These are phyloP conservation scores for Yamadazyma diddensiae DNA, from an alignment of 1,139 yeast genomes.

Conservation along the genomic window DNA sequence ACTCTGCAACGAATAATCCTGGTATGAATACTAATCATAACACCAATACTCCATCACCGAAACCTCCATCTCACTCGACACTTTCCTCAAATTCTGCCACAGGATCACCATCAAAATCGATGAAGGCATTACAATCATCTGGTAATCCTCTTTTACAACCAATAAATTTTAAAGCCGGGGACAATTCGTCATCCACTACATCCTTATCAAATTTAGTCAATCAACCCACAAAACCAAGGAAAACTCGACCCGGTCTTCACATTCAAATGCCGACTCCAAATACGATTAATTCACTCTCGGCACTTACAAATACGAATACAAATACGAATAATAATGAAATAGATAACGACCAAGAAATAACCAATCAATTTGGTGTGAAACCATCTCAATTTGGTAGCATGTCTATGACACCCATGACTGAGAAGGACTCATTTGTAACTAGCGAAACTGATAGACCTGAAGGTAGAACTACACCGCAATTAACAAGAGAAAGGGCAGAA, in stretches of 20 bases:
- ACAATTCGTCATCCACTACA: conserved; percentile 2
- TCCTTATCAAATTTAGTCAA: background rate
- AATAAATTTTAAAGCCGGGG: conserved; percentile 43
- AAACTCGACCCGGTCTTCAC: conserved; percentile 35
- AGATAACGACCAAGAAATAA: conserved; percentile 31
- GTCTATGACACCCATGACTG: conserved; percentile 78
- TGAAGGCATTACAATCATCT: conserved; percentile 51
- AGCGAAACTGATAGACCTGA: conserved; percentile 11
- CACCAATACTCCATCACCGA: conserved; percentile 40
- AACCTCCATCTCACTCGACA: conserved; percentile 28
- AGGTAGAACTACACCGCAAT: conserved; percentile 11
- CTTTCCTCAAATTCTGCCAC: conserved; percentile 19
- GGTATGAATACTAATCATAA: conserved; percentile 18
- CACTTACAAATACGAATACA: conserved; percentile 23
- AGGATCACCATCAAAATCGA: conserved; percentile 48
- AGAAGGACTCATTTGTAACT: conserved; percentile 35
- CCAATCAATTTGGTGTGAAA: conserved; percentile 66
- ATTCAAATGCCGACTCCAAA: conserved; percentile 52
- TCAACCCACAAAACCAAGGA: conserved; percentile 17
- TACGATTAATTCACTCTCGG: conserved; percentile 31
- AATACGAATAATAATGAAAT: conserved; percentile 14
- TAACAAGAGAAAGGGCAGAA: conserved; percentile 19
- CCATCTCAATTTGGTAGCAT: conserved; percentile 49
- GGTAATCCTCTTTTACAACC: conserved; percentile 58
- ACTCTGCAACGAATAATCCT: conserved; percentile 18